phyloP scores from a whole-genome alignment of 768 basidiomycete species.

The Xerocomellus dryophilus region DNA sequence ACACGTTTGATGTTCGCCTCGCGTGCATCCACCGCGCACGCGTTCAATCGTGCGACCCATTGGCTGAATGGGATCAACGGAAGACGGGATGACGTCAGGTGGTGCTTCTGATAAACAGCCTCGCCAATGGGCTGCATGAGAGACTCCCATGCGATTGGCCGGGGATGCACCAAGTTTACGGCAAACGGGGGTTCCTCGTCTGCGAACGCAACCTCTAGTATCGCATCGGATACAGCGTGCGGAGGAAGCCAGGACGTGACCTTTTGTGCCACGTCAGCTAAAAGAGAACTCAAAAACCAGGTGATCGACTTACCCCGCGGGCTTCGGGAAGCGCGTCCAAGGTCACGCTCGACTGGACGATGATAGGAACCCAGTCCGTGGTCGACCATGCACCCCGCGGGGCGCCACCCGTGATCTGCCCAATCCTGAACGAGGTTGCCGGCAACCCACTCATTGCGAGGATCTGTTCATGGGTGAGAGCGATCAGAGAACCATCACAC shows the following conservation, averaged over 20 bases:
- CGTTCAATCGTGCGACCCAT: constrained; percentile 35
- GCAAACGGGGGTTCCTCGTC: constrained; percentile 15
- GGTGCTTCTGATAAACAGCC: constrained; percentile 9
- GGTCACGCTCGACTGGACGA: constrained; percentile 35
- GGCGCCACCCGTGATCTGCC: constrained; percentile 36
- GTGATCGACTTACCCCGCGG: constrained; percentile 22
- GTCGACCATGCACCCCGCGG: constrained; percentile 38
- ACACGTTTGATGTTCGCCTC: constrained; percentile 29
- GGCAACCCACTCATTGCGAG: constrained; percentile 33
- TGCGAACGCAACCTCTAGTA: constrained; percentile 30
- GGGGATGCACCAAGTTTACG: constrained; percentile 35
- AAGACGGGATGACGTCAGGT: constrained; percentile 17
- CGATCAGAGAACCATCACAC: background rate
- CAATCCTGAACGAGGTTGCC: constrained; percentile 34
- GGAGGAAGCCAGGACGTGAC: constrained; percentile 31
- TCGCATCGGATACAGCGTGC: constrained; percentile 24
- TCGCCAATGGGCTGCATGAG: constrained; percentile 26
- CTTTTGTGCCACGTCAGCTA: constrained; percentile 9
- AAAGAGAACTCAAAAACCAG: background rate
- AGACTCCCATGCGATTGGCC: constrained; percentile 26
- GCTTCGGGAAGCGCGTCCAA: constrained; percentile 32
- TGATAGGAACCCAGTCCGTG: constrained; percentile 36
- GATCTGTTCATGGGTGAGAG: constrained; percentile 14
- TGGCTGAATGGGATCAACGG: constrained; percentile 32
- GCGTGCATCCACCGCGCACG: constrained; percentile 3